These are phyloP conservation scores for Saturnispora saitoi DNA, from an alignment of 805 yeast species.

Conservation along the genomic window DNA sequence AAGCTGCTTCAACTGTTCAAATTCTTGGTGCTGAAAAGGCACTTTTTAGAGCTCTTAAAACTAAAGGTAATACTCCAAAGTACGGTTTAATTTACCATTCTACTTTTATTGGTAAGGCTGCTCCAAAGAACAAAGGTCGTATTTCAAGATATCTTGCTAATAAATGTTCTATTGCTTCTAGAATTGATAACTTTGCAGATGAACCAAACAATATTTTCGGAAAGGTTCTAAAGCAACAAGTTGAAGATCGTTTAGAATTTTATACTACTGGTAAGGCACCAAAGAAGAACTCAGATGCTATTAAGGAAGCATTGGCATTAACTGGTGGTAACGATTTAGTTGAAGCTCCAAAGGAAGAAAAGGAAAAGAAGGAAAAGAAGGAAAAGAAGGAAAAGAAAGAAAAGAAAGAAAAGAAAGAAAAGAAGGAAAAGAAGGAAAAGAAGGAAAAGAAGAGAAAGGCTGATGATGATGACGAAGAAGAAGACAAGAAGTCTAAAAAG, in stretches of 20 bases:
- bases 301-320: slow-evolving; percentile 79
- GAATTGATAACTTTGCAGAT: slow-evolving; percentile 96
- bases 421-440: slow-evolving; percentile 31
- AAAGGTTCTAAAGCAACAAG: slow-evolving; percentile 85
- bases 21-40: slow-evolving; percentile 97
- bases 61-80: slow-evolving; percentile 94
- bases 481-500: slow-evolving; percentile 13
- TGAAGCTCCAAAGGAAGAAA: slow-evolving; percentile 29
- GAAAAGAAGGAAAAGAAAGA: slow-evolving; percentile 44
- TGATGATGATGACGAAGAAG: slow-evolving; percentile 9
- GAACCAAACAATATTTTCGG: slow-evolving; percentile 89
- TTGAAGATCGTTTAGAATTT: slow-evolving; percentile 93
- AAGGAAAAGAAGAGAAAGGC: slow-evolving; percentile 7
- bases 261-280: slow-evolving; percentile 96
- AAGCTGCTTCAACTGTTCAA: slow-evolving; percentile 98
- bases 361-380: slow-evolving; percentile 34
- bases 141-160: slow-evolving; percentile 97
- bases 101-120: slow-evolving; percentile 87
- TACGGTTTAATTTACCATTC: slow-evolving; percentile 94
- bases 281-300: slow-evolving; percentile 91
- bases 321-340: slow-evolving; percentile 31
- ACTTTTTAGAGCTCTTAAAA: slow-evolving; percentile 88
- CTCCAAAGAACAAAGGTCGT: slow-evolving; percentile 97
- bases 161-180: slow-evolving; percentile 97
- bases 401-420: slow-evolving; percentile 43